These are phyloP conservation scores for Tillandsia leiboldiana DNA, from an alignment of 176 grass and related monocot genomes.

Conservation along the genomic window DNA sequence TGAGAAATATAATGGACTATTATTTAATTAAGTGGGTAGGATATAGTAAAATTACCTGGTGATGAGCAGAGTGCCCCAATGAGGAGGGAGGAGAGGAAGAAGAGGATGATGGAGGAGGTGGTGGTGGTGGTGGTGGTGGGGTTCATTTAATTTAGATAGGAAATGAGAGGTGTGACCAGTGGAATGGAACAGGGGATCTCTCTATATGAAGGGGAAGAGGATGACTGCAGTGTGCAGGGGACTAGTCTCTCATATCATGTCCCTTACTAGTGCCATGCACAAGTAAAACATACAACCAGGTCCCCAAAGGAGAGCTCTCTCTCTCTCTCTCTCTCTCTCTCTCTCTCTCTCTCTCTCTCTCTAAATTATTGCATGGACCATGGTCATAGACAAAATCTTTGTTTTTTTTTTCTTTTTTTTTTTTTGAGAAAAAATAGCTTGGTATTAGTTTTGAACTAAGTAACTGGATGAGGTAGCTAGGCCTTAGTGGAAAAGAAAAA, in stretches of 20 bases:
- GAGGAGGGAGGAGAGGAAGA: slow-evolving; percentile 47
- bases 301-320: neutral
- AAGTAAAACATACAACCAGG: neutral
- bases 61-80: slow-evolving; percentile 33
- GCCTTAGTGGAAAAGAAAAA: no score
- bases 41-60: slow-evolving; percentile 32
- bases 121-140: slow-evolving; percentile 16
- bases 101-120: slow-evolving; percentile 38
- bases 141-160: slow-evolving; percentile 30
- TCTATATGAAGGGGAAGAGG: neutral
- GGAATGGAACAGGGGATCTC: slow-evolving; percentile 12
- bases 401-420: no score
- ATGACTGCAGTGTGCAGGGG: neutral
- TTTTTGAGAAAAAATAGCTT: no score
- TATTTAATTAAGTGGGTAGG: slow-evolving; percentile 1
- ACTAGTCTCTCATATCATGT: neutral
- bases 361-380: neutral
- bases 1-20: neutral
- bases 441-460: no score
- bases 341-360: neutral
- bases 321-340: neutral
- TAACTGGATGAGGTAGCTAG: no score
- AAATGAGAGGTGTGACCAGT: slow-evolving; percentile 26
- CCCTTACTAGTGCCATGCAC: neutral
- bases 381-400: no score